A percentile compares a stretch with the other conserved stretches of the same genome.
Conservation (phyloP, 2,329 filamentous ascomycete species). For the Sclerotinia trifoliorum region DNA sequence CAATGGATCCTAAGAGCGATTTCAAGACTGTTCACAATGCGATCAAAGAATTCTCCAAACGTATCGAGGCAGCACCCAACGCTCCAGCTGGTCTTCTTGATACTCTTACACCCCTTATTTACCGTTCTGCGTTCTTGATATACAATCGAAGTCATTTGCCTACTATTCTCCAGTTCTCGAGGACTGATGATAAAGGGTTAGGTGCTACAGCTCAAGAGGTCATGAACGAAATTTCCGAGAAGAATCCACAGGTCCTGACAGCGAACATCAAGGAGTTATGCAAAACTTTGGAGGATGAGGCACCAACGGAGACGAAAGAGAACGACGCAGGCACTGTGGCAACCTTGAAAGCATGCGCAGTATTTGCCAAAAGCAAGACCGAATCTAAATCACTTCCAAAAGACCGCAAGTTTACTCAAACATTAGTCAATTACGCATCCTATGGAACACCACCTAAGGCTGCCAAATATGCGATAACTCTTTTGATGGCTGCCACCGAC, state of each 20-base stretch:
- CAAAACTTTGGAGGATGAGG: slow-evolving; percentile 77
- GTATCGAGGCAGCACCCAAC: slow-evolving; percentile 66
- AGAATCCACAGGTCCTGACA: slow-evolving; percentile 87
- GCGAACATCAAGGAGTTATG: slow-evolving; percentile 90
- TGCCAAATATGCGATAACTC: slow-evolving; percentile 90
- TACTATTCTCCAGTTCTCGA: slow-evolving; percentile 82
- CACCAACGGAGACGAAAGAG: slow-evolving; percentile 64
- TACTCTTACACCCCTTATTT: slow-evolving; percentile 78
- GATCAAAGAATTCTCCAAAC: slow-evolving; percentile 84
- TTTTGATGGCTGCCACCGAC: slow-evolving; percentile 71
- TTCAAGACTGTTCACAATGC: slow-evolving; percentile 89
- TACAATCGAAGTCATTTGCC: slow-evolving; percentile 95
- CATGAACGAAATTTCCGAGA: slow-evolving; percentile 85
- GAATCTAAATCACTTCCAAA: slow-evolving; percentile 76
- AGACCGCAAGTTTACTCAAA: slow-evolving; percentile 76
- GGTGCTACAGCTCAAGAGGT: slow-evolving; percentile 81
- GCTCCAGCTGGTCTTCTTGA: slow-evolving; percentile 65
- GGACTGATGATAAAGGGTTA: slow-evolving; percentile 76
- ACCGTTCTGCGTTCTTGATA: slow-evolving; percentile 77
- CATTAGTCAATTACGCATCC: slow-evolving; percentile 78
- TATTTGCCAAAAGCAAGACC: slow-evolving; percentile 79
- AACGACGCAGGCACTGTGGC: slow-evolving; percentile 79
- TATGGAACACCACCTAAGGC: slow-evolving; percentile 78
- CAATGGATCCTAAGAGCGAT: slow-evolving; percentile 81
- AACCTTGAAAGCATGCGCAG: slow-evolving; percentile 89